Evolutionary conservation across 208 protist species (phyloP).

Genomic region (Angomonas ambiguus): DNA sequence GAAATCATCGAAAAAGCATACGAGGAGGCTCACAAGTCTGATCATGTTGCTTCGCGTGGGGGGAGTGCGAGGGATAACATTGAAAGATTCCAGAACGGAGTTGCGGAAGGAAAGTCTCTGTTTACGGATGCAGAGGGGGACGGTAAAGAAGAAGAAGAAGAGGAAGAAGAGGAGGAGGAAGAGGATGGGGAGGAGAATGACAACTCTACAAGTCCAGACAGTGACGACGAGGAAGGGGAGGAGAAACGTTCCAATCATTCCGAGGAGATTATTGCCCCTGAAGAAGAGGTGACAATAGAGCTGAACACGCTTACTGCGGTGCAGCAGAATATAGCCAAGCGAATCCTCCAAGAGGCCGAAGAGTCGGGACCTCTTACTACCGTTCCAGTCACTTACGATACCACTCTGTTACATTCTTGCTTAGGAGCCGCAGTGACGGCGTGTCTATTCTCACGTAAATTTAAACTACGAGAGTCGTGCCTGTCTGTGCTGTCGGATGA

Average conservation of each 20-base stretch:
- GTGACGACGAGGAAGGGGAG: background rate
- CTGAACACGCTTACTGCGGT: background rate
- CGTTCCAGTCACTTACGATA: slow-evolving; percentile 9
- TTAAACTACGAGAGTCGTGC: slow-evolving; percentile 74
- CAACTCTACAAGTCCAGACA: too few species aligned
- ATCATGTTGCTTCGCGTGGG: background rate
- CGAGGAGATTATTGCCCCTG: slow-evolving; percentile 3
- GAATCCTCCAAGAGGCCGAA: slow-evolving; percentile 12
- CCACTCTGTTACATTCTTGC: slow-evolving; percentile 22
- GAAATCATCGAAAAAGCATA: slow-evolving; percentile 48
- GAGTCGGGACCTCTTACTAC: background rate
- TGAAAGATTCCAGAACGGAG: background rate
- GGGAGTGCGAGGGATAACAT: background rate
- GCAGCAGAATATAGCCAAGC: slow-evolving; percentile 7
- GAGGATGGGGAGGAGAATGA: slow-evolving; percentile 6
- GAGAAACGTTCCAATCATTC: background rate
- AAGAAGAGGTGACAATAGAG: background rate
- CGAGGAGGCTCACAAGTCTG: slow-evolving; percentile 37
- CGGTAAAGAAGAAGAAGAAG: background rate
- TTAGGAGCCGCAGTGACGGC: slow-evolving; percentile 58
- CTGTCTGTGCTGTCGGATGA: slow-evolving; percentile 42
- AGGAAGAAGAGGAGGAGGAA: background rate
- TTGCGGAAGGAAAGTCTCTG: background rate
- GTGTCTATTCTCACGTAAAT: slow-evolving; percentile 69
- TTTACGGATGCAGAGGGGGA: slow-evolving; percentile 1